Percentiles rank a stretch among this genome's conserved stretches.
Conservation (phyloP, 2,329 filamentous ascomycete genomes). For the Penicillium sp. region DNA sequence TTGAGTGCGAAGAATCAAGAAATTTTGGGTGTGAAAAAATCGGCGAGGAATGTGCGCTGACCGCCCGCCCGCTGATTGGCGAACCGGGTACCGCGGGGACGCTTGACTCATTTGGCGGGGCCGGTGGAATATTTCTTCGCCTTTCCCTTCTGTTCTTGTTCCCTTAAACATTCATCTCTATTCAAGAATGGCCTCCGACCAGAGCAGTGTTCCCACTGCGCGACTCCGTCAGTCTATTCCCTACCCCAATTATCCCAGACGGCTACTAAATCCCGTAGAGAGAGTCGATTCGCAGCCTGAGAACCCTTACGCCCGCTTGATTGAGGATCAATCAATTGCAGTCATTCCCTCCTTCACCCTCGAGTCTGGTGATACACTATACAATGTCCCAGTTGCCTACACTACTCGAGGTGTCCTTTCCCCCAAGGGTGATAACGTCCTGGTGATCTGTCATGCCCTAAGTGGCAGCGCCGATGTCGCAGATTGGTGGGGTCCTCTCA, state of each 20-base stretch:
- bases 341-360: slow-evolving; percentile 87
- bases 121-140: neutral
- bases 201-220: slow-evolving; percentile 18
- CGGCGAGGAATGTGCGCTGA: neutral
- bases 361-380: slow-evolving; percentile 81
- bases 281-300: slow-evolving; percentile 67
- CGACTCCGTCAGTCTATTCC: slow-evolving; percentile 41
- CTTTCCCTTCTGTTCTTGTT: neutral
- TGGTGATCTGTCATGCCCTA: slow-evolving; percentile 60
- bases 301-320: slow-evolving; percentile 84
- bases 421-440: slow-evolving; percentile 57
- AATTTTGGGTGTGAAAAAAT: slow-evolving; percentile 1
- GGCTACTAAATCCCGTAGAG: slow-evolving; percentile 57
- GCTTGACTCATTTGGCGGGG: slow-evolving; percentile 16
- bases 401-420: slow-evolving; percentile 61
- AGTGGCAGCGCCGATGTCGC: slow-evolving; percentile 56
- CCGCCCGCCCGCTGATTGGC: slow-evolving; percentile 5
- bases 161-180: neutral
- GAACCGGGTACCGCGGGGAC: slow-evolving; percentile 6
- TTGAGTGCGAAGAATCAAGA: slow-evolving; percentile 1
- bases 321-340: slow-evolving; percentile 83
- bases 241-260: slow-evolving; percentile 23
- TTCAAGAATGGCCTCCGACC: slow-evolving; percentile 24
- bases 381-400: slow-evolving; percentile 69
- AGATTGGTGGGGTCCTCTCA: slow-evolving; percentile 58